Base-by-base conservation (phyloP, 257 asterid genomes). In the Gynochthodes officinalis region DNA sequence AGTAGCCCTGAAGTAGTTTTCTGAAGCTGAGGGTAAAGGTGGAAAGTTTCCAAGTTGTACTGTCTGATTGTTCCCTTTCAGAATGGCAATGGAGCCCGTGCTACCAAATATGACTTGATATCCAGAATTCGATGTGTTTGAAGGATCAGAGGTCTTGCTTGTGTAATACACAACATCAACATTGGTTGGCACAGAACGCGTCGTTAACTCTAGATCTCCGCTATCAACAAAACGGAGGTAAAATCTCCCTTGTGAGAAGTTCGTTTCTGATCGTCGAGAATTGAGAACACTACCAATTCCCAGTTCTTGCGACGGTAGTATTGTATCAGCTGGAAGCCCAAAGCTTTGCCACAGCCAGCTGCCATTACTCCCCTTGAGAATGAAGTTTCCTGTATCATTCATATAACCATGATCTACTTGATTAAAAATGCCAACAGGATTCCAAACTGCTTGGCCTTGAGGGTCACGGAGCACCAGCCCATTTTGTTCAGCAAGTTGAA, bases 361-460 rank as follows among this genome's bases (percentile, higher is more conserved):
- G 10, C 84, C 69, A 63, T 75, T 79, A 4, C 40, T 23, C 1
- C 78, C 53, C 28, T 13, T 27, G 0, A 90, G 72, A 25, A 84
- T 81, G 15, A 89, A 80, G 28, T 88, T 87, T 0, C 97, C 97
- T 0, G 90, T 81, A 54, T 90, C 86, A 18, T 85, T 85, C 80
- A 90, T 8, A 39, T 46, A 48, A 11, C 82, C 93, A 30, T 78
- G 60, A 32, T 73, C 80, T 11, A 80, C 79, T 52, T 27, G 49
- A 69, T 32, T 63, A 2, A 3, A 27, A 18, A 35, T 18, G 4
- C 53, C 72, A n/a, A 54, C 68, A 18, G 84, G 69, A 3, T 0
- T 70, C 82, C 86, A 87, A 18, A 88, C 39, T 0, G 5, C 1
- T 8, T 44, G 7, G 48, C 85, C 76, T 48, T 42, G 81, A 49